phyloP scores from a whole-genome alignment of 352 stramenopile genomes.

The Globisporangium echinulatum region DNA sequence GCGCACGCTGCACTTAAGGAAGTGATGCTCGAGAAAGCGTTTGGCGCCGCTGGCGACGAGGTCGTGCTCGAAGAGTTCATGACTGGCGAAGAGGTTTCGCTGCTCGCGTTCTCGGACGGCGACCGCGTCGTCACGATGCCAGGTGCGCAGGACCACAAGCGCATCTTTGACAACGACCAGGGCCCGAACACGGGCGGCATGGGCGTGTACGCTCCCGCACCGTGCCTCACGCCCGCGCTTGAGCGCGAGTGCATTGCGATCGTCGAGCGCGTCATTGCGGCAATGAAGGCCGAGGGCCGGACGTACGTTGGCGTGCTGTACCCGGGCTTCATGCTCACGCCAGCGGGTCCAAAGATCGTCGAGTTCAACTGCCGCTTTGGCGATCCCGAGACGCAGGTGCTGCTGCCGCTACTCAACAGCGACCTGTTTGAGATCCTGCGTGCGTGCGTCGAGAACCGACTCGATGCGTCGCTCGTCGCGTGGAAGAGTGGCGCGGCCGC shows the following conservation, averaged over 20 bases:
- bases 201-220: constrained; percentile 97
- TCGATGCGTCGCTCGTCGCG: constrained; percentile 84
- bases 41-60: constrained; percentile 93
- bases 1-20: constrained; percentile 90
- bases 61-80: constrained; percentile 99
- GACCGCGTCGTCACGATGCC: constrained; percentile 94
- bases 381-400: constrained; percentile 98
- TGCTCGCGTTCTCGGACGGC: constrained; percentile 97
- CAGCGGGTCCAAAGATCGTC: constrained; percentile 91
- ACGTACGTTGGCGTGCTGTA: constrained; percentile 99
- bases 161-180: constrained; percentile 95
- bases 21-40: constrained; percentile 97
- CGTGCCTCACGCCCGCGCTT: constrained; percentile 91
- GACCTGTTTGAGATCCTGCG: constrained; percentile 98
- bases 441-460: constrained; percentile 92
- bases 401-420: constrained; percentile 96
- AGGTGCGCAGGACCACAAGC: constrained; percentile 98
- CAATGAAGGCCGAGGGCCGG: constrained; percentile 91
- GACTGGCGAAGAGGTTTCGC: constrained; percentile 96
- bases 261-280: constrained; percentile 64
- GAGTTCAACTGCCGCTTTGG: constrained; percentile 99
- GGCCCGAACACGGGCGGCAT: constrained; percentile 99
- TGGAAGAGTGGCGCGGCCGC: constrained; percentile 90
- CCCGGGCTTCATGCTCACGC: constrained; percentile 97
- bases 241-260: constrained; percentile 90